phyloP scores from a whole-genome alignment of 2,329 filamentous ascomycete genomes.

The Arthrocladium fulminans region DNA sequence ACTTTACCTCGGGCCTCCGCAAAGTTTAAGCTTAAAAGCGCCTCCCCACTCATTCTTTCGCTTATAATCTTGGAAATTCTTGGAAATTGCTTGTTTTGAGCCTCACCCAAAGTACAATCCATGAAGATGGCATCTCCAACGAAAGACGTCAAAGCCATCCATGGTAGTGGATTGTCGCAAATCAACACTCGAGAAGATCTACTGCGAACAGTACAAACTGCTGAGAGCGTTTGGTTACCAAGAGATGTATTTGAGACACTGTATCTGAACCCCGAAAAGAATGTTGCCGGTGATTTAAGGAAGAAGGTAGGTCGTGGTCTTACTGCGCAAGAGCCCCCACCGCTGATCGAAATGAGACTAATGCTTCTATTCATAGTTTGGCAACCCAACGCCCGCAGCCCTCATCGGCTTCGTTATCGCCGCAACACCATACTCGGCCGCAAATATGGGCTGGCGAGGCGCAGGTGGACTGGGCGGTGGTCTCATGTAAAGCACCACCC shows the following conservation, averaged over 20 bases:
- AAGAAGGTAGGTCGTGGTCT: background rate
- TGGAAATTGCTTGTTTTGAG: too few species aligned
- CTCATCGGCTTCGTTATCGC: slow-evolving; percentile 13
- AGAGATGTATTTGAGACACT: background rate
- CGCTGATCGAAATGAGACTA: too few species aligned
- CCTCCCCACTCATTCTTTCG: too few species aligned
- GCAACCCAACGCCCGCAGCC: slow-evolving; percentile 11
- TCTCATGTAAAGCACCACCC: slow-evolving; percentile 7
- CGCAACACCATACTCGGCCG: slow-evolving; percentile 9
- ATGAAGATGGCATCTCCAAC: too few species aligned
- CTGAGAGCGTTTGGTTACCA: background rate
- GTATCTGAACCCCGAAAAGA: background rate
- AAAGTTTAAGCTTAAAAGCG: too few species aligned
- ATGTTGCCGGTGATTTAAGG: background rate
- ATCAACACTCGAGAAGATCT: background rate
- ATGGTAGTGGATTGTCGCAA: background rate
- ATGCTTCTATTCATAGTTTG: background rate
- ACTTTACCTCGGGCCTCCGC: too few species aligned
- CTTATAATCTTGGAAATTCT: too few species aligned
- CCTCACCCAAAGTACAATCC: too few species aligned
- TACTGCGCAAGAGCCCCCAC: too few species aligned
- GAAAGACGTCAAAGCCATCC: background rate
- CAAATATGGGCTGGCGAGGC: slow-evolving; percentile 47
- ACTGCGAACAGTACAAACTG: background rate
- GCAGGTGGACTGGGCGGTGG: slow-evolving; percentile 29